Percentiles rank a stretch among this genome's conserved stretches.
Evolutionary conservation across 495 filamentous ascomycete genomes (phyloP).

Genomic region (Evernia prunastri): DNA sequence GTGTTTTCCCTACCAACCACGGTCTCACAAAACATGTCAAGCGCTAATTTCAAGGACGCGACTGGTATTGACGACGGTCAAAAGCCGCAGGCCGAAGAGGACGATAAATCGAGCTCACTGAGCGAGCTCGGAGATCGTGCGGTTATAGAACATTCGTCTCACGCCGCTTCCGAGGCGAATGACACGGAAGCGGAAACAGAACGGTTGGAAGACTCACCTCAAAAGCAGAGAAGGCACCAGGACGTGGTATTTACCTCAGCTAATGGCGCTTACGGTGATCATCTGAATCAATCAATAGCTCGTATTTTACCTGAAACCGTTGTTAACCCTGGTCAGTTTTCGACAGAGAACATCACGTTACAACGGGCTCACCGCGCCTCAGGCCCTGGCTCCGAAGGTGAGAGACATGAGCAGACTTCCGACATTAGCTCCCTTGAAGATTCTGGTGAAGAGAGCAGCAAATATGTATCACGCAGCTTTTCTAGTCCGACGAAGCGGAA

Average conservation of each 20-base stretch:
- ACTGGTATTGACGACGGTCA: slow-evolving; percentile 6
- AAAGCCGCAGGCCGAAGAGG: slow-evolving; percentile 4
- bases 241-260: slow-evolving; percentile 53
- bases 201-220: slow-evolving; percentile 85
- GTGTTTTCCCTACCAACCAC: neutral
- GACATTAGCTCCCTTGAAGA: slow-evolving; percentile 24
- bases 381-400: slow-evolving; percentile 7
- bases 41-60: neutral
- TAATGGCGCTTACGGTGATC: slow-evolving; percentile 42
- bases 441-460: slow-evolving; percentile 21
- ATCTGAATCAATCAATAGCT: slow-evolving; percentile 35
- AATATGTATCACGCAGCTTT: neutral
- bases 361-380: slow-evolving; percentile 25
- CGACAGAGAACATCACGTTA: neutral
- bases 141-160: slow-evolving; percentile 49
- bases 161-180: slow-evolving; percentile 46
- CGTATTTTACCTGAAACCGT: neutral
- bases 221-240: slow-evolving; percentile 54
- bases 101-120: slow-evolving; percentile 59
- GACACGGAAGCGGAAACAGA: slow-evolving; percentile 99
- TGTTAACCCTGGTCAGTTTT: slow-evolving; percentile 1
- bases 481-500: slow-evolving; percentile 43
- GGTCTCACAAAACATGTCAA: slow-evolving; percentile 8
- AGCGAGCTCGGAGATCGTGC: slow-evolving; percentile 85
- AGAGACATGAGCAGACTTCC: slow-evolving; percentile 17